Percentiles rank a stretch among this genome's conserved stretches.
phyloP scores from a whole-genome alignment of 768 basidiomycete genomes.

The Cystobasidium tubakii region DNA sequence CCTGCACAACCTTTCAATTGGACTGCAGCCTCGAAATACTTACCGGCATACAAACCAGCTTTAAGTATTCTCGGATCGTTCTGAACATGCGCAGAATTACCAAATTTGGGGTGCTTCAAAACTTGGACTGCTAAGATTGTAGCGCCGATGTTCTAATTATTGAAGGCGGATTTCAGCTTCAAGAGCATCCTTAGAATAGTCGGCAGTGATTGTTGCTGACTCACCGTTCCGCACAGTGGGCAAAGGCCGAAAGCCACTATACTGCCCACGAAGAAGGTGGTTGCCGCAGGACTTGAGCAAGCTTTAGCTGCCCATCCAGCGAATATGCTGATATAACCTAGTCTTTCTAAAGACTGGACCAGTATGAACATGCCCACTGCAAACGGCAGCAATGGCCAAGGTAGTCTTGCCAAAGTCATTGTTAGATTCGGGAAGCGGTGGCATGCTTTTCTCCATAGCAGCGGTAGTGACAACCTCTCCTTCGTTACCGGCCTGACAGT shows the following conservation, averaged over 20 bases:
- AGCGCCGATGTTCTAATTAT: slow-evolving; percentile 36
- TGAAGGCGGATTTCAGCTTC: too few species aligned
- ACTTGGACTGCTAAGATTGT: slow-evolving; percentile 37
- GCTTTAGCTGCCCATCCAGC: slow-evolving; percentile 59
- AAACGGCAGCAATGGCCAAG: slow-evolving; percentile 77
- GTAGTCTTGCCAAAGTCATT: slow-evolving; percentile 55
- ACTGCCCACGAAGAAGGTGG: slow-evolving; percentile 65
- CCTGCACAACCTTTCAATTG: neutral
- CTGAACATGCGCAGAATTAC: slow-evolving; percentile 16
- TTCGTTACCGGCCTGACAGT: neutral
- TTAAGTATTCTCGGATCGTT: slow-evolving; percentile 27
- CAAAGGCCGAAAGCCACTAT: slow-evolving; percentile 50
- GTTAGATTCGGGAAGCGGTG: slow-evolving; percentile 4
- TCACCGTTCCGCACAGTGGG: slow-evolving; percentile 72
- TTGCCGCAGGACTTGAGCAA: slow-evolving; percentile 55
- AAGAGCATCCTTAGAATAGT: too few species aligned
- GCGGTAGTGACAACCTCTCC: neutral
- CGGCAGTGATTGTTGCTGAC: too few species aligned
- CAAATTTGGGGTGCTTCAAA: slow-evolving; percentile 12
- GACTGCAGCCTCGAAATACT: neutral
- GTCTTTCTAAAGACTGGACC: slow-evolving; percentile 70
- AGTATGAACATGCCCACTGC: slow-evolving; percentile 93
- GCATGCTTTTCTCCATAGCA: slow-evolving; percentile 7
- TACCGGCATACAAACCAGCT: slow-evolving; percentile 36
- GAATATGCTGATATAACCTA: slow-evolving; percentile 84